These are phyloP conservation scores for Xylaria sp. DNA, from an alignment of 2,329 filamentous ascomycete genomes.

Conservation along the genomic window DNA sequence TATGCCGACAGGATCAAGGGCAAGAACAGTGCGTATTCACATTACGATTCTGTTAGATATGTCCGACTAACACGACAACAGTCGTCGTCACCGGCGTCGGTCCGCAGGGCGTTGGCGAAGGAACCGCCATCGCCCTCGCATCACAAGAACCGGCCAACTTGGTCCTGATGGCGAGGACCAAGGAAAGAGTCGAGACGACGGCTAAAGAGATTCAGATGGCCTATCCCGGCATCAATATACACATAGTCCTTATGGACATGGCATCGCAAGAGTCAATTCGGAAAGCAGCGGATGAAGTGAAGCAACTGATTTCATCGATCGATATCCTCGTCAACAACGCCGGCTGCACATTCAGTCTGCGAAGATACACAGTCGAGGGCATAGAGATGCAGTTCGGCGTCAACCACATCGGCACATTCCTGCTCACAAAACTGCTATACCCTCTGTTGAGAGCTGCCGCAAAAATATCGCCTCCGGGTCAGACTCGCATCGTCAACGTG, in stretches of 20 bases:
- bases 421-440: slow-evolving; percentile 37
- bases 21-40: slow-evolving; percentile 23
- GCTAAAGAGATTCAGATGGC: slow-evolving; percentile 33
- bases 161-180: slow-evolving; percentile 42
- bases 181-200: slow-evolving; percentile 38
- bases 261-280: slow-evolving; percentile 35
- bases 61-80: slow-evolving; percentile 14
- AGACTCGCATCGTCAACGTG: slow-evolving; percentile 39
- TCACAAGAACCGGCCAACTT: slow-evolving; percentile 39
- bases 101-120: slow-evolving; percentile 38
- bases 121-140: slow-evolving; percentile 40
- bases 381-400: slow-evolving; percentile 40
- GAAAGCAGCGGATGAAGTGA: slow-evolving; percentile 34
- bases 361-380: slow-evolving; percentile 38
- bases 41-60: no score
- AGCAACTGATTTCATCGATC: slow-evolving; percentile 29
- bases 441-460: slow-evolving; percentile 33
- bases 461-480: slow-evolving; percentile 26
- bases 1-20: slow-evolving; percentile 28
- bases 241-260: slow-evolving; percentile 35
- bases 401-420: slow-evolving; percentile 37
- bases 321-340: slow-evolving; percentile 43
- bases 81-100: slow-evolving; percentile 41
- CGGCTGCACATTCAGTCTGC: slow-evolving; percentile 34
- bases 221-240: slow-evolving; percentile 34